phyloP scores from a whole-genome alignment of 1,139 yeast genomes.

The Blastobotrys aristatus region DNA sequence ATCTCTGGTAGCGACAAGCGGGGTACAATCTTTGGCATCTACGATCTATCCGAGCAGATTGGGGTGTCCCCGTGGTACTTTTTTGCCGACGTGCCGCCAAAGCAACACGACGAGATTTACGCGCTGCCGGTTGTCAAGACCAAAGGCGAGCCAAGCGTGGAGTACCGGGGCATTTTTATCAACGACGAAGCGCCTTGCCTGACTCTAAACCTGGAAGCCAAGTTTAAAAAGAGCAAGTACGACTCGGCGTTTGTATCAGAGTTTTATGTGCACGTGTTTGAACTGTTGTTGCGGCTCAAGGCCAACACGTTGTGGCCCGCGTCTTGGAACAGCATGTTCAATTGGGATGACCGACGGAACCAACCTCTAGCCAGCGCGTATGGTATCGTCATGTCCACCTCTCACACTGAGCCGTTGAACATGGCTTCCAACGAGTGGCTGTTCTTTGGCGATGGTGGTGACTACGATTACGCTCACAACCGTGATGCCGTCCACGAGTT shows the following conservation, averaged over 20 bases:
- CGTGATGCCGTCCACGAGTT: slow-evolving; percentile 15
- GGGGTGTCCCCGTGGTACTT: slow-evolving; percentile 23
- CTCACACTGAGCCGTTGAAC: slow-evolving; percentile 22
- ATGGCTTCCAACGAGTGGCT: slow-evolving; percentile 24
- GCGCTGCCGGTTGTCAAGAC: slow-evolving; percentile 8
- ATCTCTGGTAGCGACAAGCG: slow-evolving; percentile 22
- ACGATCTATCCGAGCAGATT: slow-evolving; percentile 19
- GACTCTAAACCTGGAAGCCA: slow-evolving; percentile 17
- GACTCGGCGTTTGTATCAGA: slow-evolving; percentile 18
- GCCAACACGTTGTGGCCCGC: slow-evolving; percentile 23
- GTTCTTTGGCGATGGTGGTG: slow-evolving; percentile 21
- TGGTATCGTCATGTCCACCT: slow-evolving; percentile 23
- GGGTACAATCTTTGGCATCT: slow-evolving; percentile 21
- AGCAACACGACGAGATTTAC: slow-evolving; percentile 12
- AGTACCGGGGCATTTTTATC: slow-evolving; percentile 21
- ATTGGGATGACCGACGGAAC: slow-evolving; percentile 18
- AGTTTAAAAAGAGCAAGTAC: slow-evolving; percentile 13
- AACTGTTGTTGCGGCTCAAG: slow-evolving; percentile 19
- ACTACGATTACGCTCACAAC: slow-evolving; percentile 21
- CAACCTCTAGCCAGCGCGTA: slow-evolving; percentile 21
- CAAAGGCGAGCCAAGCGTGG: slow-evolving; percentile 19
- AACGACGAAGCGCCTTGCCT: slow-evolving; percentile 22
- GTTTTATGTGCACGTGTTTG: slow-evolving; percentile 21
- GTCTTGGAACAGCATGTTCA: slow-evolving; percentile 23
- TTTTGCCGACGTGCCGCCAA: slow-evolving; percentile 21